Conservation (phyloP, 2,329 filamentous ascomycete species). For the Cladosporium oxysporum region DNA sequence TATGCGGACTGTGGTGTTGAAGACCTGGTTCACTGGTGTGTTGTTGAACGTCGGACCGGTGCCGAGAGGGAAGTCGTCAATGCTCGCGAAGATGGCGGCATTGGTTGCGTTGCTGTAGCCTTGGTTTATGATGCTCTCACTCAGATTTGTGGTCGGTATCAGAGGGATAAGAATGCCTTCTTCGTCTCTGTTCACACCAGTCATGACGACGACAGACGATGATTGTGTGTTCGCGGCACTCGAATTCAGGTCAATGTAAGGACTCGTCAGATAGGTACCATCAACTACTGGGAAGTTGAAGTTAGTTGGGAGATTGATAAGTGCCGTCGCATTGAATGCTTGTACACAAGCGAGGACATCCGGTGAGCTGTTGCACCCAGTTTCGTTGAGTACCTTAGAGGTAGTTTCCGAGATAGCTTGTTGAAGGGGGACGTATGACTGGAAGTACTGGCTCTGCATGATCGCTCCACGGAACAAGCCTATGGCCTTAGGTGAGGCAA, state of each 20-base stretch:
- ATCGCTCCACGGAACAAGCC: slow-evolving; percentile 54
- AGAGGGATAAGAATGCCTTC: slow-evolving; percentile 37
- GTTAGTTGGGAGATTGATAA: neutral
- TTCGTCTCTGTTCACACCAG: slow-evolving; percentile 44
- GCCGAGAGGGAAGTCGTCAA: slow-evolving; percentile 26
- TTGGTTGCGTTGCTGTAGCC: neutral
- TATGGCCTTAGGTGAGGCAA: slow-evolving; percentile 45
- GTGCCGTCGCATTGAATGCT: slow-evolving; percentile 20
- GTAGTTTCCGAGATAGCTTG: slow-evolving; percentile 22
- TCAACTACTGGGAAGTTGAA: neutral
- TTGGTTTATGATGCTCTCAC: neutral
- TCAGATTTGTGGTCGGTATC: slow-evolving; percentile 30
- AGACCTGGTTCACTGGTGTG: slow-evolving; percentile 25
- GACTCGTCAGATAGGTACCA: neutral
- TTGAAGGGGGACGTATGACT: slow-evolving; percentile 23
- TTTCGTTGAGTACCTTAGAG: slow-evolving; percentile 27
- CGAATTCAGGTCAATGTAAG: neutral
- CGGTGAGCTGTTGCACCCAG: slow-evolving; percentile 25
- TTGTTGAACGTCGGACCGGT: slow-evolving; percentile 22
- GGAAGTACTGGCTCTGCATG: slow-evolving; percentile 25
- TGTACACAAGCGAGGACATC: slow-evolving; percentile 29
- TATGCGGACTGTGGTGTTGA: slow-evolving; percentile 40
- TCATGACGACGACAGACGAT: slow-evolving; percentile 37
- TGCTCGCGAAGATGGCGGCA: slow-evolving; percentile 14
- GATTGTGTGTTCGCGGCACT: slow-evolving; percentile 24